Base-by-base conservation (phyloP, 2,329 filamentous ascomycete species). In the Ilyonectria destructans region DNA sequence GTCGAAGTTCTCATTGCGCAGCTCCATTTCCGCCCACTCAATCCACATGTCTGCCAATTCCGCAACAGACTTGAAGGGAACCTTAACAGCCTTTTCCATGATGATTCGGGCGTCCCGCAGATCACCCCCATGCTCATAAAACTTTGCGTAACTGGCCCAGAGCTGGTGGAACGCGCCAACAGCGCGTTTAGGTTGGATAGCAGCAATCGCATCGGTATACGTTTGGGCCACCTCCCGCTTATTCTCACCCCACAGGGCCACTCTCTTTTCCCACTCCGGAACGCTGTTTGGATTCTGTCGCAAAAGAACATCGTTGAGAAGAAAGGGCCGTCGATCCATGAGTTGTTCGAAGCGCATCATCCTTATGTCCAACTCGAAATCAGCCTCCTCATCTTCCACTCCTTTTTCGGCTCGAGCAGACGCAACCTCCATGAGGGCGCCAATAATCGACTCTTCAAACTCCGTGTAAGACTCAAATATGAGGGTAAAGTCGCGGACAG, bases 21-120 rank as follows among this genome's bases (percentile, higher is more conserved):
- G 87, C 80, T 99, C 96, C 93, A 99, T 94, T 82, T 99, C 96
- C 1, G 97, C 96, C 96, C 96, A 99, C 82, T 97, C 95, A 71
- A 97, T 97, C 96, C 96, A 99, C 88, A 96, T 97, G 77, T 99
- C 96, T 21, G 96, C 96, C 65, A 99, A 87, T 81, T 99, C 96
- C 33, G 93, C 91, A n/a, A 99, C 96, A 1, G 95, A 97, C 78
- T 97, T 98, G 86, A 97, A 99, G 0, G 96, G 95, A 1, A 99
- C 96, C 79, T 98, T 98, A 78, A 97, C 93, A 15, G 96, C 96
- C 82, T 98, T 99, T 80, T 98, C 96, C 89, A 98, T 93, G 77
- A 99, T 98, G 69, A 97, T 88, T 35, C 96, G 89, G 43, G 96
- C 95, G 72, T 92, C 97, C 60, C 90, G 88, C 45, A 98, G 78